phyloP scores from a whole-genome alignment of 305 asterid species.

The Fraxinus baroniana region DNA sequence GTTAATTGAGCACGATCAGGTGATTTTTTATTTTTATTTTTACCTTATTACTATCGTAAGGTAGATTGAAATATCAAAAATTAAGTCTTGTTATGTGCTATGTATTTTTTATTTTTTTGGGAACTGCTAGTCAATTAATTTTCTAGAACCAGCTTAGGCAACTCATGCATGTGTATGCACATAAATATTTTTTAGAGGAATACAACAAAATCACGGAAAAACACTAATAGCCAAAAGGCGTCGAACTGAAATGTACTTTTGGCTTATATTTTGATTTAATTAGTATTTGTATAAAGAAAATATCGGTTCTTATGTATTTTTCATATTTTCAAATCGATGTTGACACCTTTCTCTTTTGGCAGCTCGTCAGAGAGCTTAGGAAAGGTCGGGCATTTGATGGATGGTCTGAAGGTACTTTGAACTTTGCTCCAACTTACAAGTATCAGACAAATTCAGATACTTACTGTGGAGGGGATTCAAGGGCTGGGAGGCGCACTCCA shows the following conservation, averaged over 20 bases:
- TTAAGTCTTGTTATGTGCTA: background rate
- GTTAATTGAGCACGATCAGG: constrained; percentile 74
- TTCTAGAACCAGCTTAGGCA: too few species aligned
- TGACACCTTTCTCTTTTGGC: constrained; percentile 22
- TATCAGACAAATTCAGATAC: constrained; percentile 69
- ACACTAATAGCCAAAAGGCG: background rate
- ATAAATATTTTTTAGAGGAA: too few species aligned
- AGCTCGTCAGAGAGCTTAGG: constrained; percentile 79
- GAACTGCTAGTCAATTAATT: too few species aligned
- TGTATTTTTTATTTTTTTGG: too few species aligned
- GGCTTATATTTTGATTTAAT: background rate
- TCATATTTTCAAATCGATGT: background rate
- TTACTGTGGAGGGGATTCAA: constrained; percentile 74
- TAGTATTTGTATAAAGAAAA: background rate
- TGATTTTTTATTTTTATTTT: constrained; percentile 17
- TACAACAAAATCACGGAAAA: background rate
- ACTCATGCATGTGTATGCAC: too few species aligned
- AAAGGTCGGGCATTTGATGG: constrained; percentile 89
- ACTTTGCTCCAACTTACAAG: constrained; percentile 90
- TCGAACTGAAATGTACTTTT: background rate
- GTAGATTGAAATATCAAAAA: background rate
- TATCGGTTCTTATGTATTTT: background rate
- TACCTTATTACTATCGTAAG: background rate
- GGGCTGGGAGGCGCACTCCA: constrained; percentile 75
- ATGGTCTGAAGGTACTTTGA: constrained; percentile 86